Conservation (phyloP, 2,329 filamentous ascomycete species). For the Fusarium protoensiforme region DNA sequence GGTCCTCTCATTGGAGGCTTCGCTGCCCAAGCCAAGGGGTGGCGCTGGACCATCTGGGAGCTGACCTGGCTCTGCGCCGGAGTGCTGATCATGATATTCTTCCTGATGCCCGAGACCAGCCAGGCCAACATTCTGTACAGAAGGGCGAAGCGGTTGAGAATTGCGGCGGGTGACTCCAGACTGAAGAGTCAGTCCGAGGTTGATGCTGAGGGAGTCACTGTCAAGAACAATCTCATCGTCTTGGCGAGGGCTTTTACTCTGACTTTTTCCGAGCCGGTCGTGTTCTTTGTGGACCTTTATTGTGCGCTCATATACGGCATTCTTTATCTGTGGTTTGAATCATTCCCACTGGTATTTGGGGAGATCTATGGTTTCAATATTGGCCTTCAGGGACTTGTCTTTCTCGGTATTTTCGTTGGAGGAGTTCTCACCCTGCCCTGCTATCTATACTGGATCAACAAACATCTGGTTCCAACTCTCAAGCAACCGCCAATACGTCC, state of each 20-base stretch:
- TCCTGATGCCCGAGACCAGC: conserved; percentile 41
- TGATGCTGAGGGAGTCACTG: conserved; percentile 15
- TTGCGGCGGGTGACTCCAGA: conserved; percentile 22
- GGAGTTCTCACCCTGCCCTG: conserved; percentile 5
- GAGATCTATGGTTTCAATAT: conserved; percentile 56
- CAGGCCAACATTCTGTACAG: conserved; percentile 35
- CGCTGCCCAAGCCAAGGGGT: conserved; percentile 17
- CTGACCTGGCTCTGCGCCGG: conserved; percentile 32
- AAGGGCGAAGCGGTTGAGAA: conserved; percentile 27
- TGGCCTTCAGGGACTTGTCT: conserved; percentile 64
- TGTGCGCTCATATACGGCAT: conserved; percentile 54
- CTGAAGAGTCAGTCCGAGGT: conserved; percentile 1
- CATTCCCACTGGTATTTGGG: conserved; percentile 31
- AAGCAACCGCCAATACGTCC: not conserved
- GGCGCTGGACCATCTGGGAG: conserved; percentile 42
- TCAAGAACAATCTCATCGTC: conserved; percentile 36
- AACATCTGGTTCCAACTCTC: conserved; percentile 14
- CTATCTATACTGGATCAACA: conserved; percentile 17
- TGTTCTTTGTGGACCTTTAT: conserved; percentile 56
- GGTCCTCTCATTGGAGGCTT: conserved; percentile 19
- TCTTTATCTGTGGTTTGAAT: conserved; percentile 53
- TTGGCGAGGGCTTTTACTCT: conserved; percentile 53
- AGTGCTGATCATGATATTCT: conserved; percentile 33
- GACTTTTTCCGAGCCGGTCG: conserved; percentile 52
- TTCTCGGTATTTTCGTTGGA: conserved; percentile 24